Conservation (phyloP, 2,329 filamentous ascomycete species). For the Colletotrichum sp. region DNA sequence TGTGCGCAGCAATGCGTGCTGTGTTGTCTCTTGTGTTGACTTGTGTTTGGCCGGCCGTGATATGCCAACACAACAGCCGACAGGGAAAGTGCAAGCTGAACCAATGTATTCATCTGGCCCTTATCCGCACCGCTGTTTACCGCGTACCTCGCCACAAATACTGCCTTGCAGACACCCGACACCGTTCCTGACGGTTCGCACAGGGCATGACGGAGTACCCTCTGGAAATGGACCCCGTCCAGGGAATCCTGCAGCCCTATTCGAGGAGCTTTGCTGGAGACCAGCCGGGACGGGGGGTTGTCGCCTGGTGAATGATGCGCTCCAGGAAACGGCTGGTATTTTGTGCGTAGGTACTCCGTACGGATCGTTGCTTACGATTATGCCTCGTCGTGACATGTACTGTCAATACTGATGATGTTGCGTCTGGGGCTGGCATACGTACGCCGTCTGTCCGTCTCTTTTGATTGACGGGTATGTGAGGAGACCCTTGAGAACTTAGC, state of each 20-base stretch:
- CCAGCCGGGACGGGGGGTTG: neutral
- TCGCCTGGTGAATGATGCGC: constrained; percentile 19
- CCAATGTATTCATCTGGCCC: neutral
- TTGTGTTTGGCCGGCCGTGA: constrained; percentile 10
- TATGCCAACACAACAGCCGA: constrained; percentile 13
- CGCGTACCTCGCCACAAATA: neutral
- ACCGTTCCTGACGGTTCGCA: constrained; percentile 15
- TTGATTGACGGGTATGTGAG: neutral
- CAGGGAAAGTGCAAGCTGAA: neutral
- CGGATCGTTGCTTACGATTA: neutral
- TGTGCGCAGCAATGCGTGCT: neutral
- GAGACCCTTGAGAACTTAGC: constrained; percentile 2
- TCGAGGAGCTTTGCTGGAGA: constrained; percentile 5
- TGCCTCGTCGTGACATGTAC: neutral
- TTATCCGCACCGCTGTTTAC: neutral
- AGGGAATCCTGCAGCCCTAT: constrained; percentile 18
- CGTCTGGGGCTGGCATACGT: neutral
- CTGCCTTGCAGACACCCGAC: neutral
- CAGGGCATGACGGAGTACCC: constrained; percentile 9
- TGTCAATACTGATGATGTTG: neutral
- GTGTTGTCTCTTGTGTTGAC: constrained; percentile 5
- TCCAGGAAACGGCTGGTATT: constrained; percentile 3
- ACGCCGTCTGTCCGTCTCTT: neutral
- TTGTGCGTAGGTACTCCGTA: neutral
- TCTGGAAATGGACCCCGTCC: neutral